Conservation (phyloP, 176 grass and related monocot genomes). For the Canna indica region DNA sequence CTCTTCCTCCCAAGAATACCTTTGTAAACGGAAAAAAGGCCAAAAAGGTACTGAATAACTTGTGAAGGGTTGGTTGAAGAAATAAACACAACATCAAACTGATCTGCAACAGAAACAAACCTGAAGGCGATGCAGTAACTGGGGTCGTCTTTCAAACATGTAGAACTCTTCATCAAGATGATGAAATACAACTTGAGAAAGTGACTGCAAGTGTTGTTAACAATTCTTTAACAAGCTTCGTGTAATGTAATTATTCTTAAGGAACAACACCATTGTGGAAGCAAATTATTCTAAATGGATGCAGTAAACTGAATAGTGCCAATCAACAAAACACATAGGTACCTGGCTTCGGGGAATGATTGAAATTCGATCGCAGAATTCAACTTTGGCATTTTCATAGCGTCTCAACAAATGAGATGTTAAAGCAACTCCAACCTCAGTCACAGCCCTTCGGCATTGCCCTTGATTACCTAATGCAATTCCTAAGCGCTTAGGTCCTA, state of each 20-base stretch:
- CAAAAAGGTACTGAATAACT: not conserved
- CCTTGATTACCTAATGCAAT: constrained; percentile 30
- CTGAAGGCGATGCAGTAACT: constrained; percentile 25
- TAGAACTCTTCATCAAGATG: constrained; percentile 28
- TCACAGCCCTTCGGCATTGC: constrained; percentile 30
- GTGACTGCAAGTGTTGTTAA: constrained; percentile 9
- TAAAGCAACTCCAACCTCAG: constrained; percentile 32
- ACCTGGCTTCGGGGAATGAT: constrained; percentile 33
- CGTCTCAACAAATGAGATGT: constrained; percentile 29
- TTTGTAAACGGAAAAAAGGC: not conserved
- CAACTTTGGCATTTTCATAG: constrained; percentile 31
- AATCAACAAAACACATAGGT: not conserved
- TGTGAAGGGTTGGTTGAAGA: not conserved
- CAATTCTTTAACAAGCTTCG: not conserved
- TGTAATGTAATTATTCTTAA: not conserved
- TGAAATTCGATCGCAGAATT: constrained; percentile 34
- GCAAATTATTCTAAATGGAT: not conserved
- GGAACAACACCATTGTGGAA: not conserved
- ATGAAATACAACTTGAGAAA: constrained; percentile 27
- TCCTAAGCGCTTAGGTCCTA: constrained; percentile 25
- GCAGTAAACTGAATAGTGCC: not conserved
- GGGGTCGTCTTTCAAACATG: constrained; percentile 29
- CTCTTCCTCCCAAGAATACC: constrained; percentile 32
- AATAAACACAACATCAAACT: not conserved
- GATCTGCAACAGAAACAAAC: not conserved